Conservation (phyloP, 2,329 filamentous ascomycete genomes). For the Huntiella abstrusa region DNA sequence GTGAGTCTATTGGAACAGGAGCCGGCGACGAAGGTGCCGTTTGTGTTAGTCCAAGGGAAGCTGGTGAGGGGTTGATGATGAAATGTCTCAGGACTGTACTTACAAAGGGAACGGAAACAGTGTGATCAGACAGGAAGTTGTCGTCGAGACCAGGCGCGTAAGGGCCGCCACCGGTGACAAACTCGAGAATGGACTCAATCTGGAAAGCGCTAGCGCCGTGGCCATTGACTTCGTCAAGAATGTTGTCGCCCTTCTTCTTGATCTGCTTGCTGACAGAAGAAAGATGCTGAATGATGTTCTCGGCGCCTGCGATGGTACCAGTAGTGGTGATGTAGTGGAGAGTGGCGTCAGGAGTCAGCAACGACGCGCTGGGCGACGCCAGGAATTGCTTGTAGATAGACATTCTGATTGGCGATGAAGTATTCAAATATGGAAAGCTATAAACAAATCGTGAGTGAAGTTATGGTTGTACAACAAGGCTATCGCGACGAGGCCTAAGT, state of each 20-base stretch:
- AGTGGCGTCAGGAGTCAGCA: conserved; percentile 46
- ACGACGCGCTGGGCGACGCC: conserved; percentile 41
- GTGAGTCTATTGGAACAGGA: conserved; percentile 43
- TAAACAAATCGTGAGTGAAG: too few relatives aligned
- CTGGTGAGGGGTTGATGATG: neutral
- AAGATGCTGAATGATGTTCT: conserved; percentile 70
- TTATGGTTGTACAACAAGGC: too few relatives aligned
- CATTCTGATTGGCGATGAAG: too few relatives aligned
- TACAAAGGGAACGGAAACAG: conserved; percentile 66
- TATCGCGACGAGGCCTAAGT: too few relatives aligned
- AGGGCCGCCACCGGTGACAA: conserved; percentile 59
- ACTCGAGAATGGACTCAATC: conserved; percentile 67
- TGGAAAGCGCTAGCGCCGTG: conserved; percentile 60
- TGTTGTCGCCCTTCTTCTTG: conserved; percentile 64
- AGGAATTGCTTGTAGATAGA: conserved; percentile 52
- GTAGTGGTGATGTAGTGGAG: conserved; percentile 84
- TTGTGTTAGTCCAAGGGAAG: too few relatives aligned
- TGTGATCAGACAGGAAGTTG: conserved; percentile 76
- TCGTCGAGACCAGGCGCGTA: conserved; percentile 83
- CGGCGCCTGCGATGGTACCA: conserved; percentile 48
- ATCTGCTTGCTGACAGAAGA: conserved; percentile 50
- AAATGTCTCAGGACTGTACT: conserved; percentile 19
- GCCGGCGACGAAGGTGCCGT: too few relatives aligned
- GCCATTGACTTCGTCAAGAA: conserved; percentile 57
- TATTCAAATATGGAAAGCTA: too few relatives aligned